Percentiles rank a stretch among this genome's conserved stretches.
Evolutionary conservation across 2,329 filamentous ascomycete genomes (phyloP).

Genomic region (Trichoderma sp.): DNA sequence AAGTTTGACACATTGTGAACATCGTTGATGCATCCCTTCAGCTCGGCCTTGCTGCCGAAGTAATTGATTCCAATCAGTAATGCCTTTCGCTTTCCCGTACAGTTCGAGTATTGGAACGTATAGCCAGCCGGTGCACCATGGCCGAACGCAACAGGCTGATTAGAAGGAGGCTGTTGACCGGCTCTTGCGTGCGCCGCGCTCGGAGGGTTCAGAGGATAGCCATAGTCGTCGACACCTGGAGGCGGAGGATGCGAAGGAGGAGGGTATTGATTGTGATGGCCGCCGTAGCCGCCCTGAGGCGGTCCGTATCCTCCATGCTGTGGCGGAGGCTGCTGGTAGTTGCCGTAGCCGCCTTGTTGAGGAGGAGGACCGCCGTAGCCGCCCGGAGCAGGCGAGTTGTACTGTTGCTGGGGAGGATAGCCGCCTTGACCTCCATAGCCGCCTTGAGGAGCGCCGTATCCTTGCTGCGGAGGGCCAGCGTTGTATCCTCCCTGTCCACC

Average conservation of each 20-base stretch:
- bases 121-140: constrained; percentile 69
- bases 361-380: constrained; percentile 29
- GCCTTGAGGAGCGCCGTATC: constrained; percentile 28
- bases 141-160: constrained; percentile 58
- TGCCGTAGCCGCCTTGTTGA: constrained; percentile 28
- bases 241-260: constrained; percentile 44
- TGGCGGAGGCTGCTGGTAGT: constrained; percentile 28
- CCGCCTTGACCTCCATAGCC: constrained; percentile 29
- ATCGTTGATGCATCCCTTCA: constrained; percentile 79
- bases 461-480: constrained; percentile 30
- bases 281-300: constrained; percentile 2
- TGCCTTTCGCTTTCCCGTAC: constrained; percentile 71
- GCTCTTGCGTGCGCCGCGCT: constrained; percentile 34
- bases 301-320: constrained; percentile 30
- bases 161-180: constrained; percentile 48
- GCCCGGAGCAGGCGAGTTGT: constrained; percentile 31
- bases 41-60: constrained; percentile 69
- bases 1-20: constrained; percentile 75
- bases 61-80: constrained; percentile 81
- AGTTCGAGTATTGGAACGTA: constrained; percentile 75
- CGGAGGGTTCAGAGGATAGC: constrained; percentile 43
- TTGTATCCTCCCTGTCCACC: constrained; percentile 32
- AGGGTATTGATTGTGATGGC: constrained; percentile 28
- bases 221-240: constrained; percentile 48
- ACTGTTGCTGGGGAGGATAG: constrained; percentile 28